Conservation (phyloP, 176 grass and related monocot genomes). For the Typha latifolia region DNA sequence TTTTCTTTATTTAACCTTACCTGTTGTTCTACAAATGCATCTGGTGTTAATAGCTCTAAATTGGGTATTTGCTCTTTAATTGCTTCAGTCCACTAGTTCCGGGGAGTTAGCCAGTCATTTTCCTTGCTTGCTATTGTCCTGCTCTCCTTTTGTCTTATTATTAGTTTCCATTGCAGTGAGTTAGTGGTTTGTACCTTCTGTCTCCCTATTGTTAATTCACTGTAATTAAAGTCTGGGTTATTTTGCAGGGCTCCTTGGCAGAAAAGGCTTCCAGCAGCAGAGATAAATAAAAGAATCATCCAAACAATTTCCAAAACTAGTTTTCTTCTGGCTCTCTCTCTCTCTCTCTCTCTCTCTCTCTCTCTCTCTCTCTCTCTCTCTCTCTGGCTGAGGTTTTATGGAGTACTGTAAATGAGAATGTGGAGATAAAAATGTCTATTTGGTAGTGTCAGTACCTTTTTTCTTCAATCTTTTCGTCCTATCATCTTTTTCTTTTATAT, state of each 20-base stretch:
- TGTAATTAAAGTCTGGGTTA: background rate
- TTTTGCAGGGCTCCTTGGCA: slow-evolving; percentile 21
- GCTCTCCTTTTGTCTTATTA: too few relatives aligned
- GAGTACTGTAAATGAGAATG: background rate
- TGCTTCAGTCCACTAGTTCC: too few relatives aligned
- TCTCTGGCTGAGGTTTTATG: background rate
- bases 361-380: background rate
- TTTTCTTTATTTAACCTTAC: too few relatives aligned
- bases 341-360: background rate
- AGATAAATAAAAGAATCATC: slow-evolving; percentile 4
- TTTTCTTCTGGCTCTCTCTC: background rate
- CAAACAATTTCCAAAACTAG: background rate
- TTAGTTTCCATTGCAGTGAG: too few relatives aligned
- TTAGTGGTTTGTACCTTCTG: too few relatives aligned
- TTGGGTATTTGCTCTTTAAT: too few relatives aligned
- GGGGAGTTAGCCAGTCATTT: too few relatives aligned
- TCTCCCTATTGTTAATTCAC: too few relatives aligned
- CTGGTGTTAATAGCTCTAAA: too few relatives aligned
- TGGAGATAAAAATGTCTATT: background rate
- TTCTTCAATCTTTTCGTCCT: background rate
- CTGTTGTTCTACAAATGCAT: too few relatives aligned
- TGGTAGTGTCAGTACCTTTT: background rate
- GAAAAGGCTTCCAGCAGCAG: slow-evolving; percentile 22
- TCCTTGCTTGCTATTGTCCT: too few relatives aligned
- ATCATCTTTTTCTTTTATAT: background rate